Base-by-base conservation (phyloP, 768 basidiomycete species). In the Mycena galopus region DNA sequence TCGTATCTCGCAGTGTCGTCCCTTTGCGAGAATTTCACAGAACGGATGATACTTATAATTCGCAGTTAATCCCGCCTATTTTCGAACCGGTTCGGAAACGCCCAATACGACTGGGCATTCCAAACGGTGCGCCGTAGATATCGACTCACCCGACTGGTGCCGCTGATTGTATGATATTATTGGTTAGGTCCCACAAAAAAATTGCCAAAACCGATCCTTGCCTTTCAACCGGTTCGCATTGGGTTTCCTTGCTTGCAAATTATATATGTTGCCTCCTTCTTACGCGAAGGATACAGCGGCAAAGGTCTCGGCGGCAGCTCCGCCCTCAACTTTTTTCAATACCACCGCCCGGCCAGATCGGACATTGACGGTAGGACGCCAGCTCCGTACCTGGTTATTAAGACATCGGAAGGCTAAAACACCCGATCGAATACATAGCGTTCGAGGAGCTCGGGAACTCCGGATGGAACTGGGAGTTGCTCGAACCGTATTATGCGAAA, bases 91-190 rank as follows among this genome's bases (percentile, higher is more conserved):
- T 77, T 77, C 51, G 73, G 71, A 3, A 75, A 78, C 2, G 62
- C 75, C 2, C 50, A 74, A n/a, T 79, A 79, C 51, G 77, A 77
- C 56, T 79, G 78, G 78, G 74, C 42, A 6, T 77, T 73, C 39
- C 42, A 75, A 70, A 77, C 76, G n/a, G 77, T 76, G 35, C n/a
- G n/a, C n/a, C n/a, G n/a, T n/a, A n/a, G n/a, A n/a, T n/a, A 60
- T 25, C 23, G 4, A n/a, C n/a, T n/a, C n/a, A 17, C 8, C 14
- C 16, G n/a, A n/a, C n/a, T 8, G 7, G 25, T 7, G 9, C 30
- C 7, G 16, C 25, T n/a, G n/a, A n/a, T n/a, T 17, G 35, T 39
- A 27, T 42, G 25, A 27, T 6, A 8, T 29, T 9, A n/a, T n/a
- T n/a, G 5, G 2, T 4, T 27, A 77, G 77, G 60, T 72, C 14